Conservation (phyloP, 2,329 filamentous ascomycete species). For the Cercospora berteroae region DNA sequence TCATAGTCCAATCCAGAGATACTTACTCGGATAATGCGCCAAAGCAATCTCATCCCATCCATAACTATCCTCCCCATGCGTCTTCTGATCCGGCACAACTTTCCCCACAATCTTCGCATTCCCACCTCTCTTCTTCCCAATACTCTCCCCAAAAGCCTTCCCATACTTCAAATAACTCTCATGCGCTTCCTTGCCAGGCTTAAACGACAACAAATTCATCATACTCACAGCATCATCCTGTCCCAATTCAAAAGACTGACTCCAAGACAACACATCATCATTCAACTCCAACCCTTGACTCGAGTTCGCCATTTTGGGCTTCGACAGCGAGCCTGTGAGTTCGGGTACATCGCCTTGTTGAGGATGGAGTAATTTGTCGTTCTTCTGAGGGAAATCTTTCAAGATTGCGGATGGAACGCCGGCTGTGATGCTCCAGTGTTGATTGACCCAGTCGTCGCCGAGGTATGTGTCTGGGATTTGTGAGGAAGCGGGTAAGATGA, state of each 20-base stretch:
- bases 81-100: slow-evolving; percentile 45
- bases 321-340: slow-evolving; percentile 37
- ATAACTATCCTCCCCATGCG: slow-evolving; percentile 27
- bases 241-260: slow-evolving; percentile 39
- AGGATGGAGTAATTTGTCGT: slow-evolving; percentile 41
- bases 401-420: slow-evolving; percentile 48
- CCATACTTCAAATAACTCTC: slow-evolving; percentile 59
- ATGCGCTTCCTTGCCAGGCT: slow-evolving; percentile 48
- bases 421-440: slow-evolving; percentile 37
- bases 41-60: slow-evolving; percentile 64
- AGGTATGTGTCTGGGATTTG: slow-evolving; percentile 29
- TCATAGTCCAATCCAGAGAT: slow-evolving; percentile 37
- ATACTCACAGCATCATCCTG: slow-evolving; percentile 55
- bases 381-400: slow-evolving; percentile 41
- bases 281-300: slow-evolving; percentile 57
- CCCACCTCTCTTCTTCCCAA: slow-evolving; percentile 55
- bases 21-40: slow-evolving; percentile 63
- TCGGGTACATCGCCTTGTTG: slow-evolving; percentile 35
- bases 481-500: slow-evolving; percentile 41
- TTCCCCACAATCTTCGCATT: slow-evolving; percentile 62
- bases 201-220: slow-evolving; percentile 63
- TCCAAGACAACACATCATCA: slow-evolving; percentile 52
- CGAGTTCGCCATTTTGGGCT: slow-evolving; percentile 36
- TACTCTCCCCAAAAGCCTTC: slow-evolving; percentile 49
- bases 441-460: slow-evolving; percentile 28